Percentiles rank a stretch among this genome's conserved stretches.
Conservation (phyloP, 2,329 filamentous ascomycete genomes). For the Purpureocillium takamizusanense region DNA sequence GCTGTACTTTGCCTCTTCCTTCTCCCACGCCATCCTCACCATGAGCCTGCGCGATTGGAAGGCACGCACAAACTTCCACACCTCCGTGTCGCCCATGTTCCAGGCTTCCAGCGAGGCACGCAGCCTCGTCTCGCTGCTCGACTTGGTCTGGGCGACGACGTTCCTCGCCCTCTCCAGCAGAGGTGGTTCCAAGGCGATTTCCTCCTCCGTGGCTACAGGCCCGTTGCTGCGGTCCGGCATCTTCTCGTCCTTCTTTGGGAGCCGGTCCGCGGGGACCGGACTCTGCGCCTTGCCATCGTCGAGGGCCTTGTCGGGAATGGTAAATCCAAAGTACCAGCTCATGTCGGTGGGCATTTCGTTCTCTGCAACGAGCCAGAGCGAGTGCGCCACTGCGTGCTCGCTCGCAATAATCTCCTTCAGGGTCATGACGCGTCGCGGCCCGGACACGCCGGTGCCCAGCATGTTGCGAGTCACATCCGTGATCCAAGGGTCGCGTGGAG, state of each 20-base stretch:
- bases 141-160: slow-evolving; percentile 39
- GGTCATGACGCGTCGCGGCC: slow-evolving; percentile 55
- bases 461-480: slow-evolving; percentile 59
- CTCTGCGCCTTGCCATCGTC: slow-evolving; percentile 23
- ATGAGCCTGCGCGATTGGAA: slow-evolving; percentile 53
- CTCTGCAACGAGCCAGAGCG: slow-evolving; percentile 76
- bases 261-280: slow-evolving; percentile 15
- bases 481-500: slow-evolving; percentile 73
- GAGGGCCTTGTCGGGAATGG: slow-evolving; percentile 51
- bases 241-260: slow-evolving; percentile 8
- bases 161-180: slow-evolving; percentile 40
- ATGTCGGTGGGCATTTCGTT: slow-evolving; percentile 57
- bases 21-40: slow-evolving; percentile 61
- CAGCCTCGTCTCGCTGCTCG: slow-evolving; percentile 33
- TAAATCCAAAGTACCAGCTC: slow-evolving; percentile 86
- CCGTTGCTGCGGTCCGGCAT: slow-evolving; percentile 31
- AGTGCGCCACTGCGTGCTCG: slow-evolving; percentile 51
- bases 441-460: slow-evolving; percentile 50
- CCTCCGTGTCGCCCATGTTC: slow-evolving; percentile 66
- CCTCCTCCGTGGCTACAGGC: slow-evolving; percentile 40
- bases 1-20: slow-evolving; percentile 56
- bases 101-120: slow-evolving; percentile 52
- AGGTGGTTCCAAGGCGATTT: slow-evolving; percentile 43
- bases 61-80: slow-evolving; percentile 66
- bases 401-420: slow-evolving; percentile 79